A percentile compares a stretch with the other conserved stretches of the same genome.
These are phyloP conservation scores for Lunasporangiospora selenospora DNA, from an alignment of 192 early-diverging fungal genomes.

Conservation along the genomic window DNA sequence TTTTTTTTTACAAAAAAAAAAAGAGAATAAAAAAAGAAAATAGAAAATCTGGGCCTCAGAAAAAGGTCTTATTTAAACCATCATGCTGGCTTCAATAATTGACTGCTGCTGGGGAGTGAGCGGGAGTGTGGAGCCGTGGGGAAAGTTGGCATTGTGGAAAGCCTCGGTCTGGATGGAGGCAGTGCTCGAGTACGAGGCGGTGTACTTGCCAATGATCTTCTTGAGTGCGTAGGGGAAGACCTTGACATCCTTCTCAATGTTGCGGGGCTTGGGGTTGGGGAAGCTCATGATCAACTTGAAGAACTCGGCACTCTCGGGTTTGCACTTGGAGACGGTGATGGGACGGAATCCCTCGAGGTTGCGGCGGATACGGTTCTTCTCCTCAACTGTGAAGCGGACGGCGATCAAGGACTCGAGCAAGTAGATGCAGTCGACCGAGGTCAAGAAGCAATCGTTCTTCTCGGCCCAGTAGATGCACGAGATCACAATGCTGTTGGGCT, in stretches of 20 bases:
- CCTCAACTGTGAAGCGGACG: slow-evolving; percentile 79
- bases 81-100: slow-evolving; percentile 33
- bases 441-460: slow-evolving; percentile 77
- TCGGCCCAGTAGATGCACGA: slow-evolving; percentile 85
- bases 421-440: slow-evolving; percentile 81
- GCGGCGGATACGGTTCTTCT: slow-evolving; percentile 88
- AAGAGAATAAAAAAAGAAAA: background rate
- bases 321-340: slow-evolving; percentile 77
- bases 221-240: slow-evolving; percentile 70
- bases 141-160: slow-evolving; percentile 50
- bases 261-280: slow-evolving; percentile 81
- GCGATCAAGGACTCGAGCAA: slow-evolving; percentile 77
- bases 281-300: slow-evolving; percentile 87
- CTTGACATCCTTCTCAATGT: slow-evolving; percentile 91
- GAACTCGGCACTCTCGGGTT: slow-evolving; percentile 78
- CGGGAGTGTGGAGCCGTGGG: slow-evolving; percentile 35
- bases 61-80: slow-evolving; percentile 12
- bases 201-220: slow-evolving; percentile 84
- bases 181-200: slow-evolving; percentile 56
- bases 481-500: slow-evolving; percentile 72
- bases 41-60: too few relatives aligned
- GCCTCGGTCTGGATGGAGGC: slow-evolving; percentile 51
- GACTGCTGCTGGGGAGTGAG: slow-evolving; percentile 36
- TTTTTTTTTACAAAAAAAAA: slow-evolving; percentile 47
- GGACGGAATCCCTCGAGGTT: slow-evolving; percentile 85